Evolutionary conservation across 2,329 filamentous ascomycete genomes (phyloP).

Genomic region (Colletotrichum cereale): DNA sequence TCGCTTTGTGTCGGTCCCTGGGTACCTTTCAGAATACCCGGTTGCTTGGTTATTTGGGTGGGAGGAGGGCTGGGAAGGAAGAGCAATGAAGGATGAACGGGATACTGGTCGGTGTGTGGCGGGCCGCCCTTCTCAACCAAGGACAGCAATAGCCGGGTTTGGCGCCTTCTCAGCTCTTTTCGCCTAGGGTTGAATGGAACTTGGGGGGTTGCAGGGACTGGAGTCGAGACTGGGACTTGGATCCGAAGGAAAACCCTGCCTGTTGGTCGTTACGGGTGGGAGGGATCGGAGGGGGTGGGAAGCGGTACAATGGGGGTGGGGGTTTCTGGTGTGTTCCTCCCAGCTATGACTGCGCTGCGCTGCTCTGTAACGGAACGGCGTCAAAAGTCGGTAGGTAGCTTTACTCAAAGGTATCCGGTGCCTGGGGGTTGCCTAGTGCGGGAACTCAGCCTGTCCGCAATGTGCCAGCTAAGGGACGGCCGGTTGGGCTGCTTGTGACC

Average conservation of each 20-base stretch:
- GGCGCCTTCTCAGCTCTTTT: constrained; percentile 31
- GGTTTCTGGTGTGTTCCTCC: constrained; percentile 7
- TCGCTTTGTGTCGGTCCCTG: neutral
- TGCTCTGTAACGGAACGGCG: constrained; percentile 14
- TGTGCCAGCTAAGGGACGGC: neutral
- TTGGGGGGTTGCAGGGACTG: constrained; percentile 8
- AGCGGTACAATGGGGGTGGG: constrained; percentile 17
- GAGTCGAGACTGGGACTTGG: constrained; percentile 9
- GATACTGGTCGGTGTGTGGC: constrained; percentile 11
- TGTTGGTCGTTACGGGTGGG: constrained; percentile 17
- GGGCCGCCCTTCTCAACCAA: constrained; percentile 14
- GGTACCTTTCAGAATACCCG: neutral
- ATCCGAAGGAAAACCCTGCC: constrained; percentile 25
- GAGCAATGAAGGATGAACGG: neutral
- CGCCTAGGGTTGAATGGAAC: neutral
- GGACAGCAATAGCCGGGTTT: constrained; percentile 22
- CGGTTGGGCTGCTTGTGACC: neutral
- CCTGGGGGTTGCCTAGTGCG: neutral
- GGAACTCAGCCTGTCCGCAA: neutral
- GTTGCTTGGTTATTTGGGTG: neutral
- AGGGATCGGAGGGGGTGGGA: constrained; percentile 23
- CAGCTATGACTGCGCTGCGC: neutral
- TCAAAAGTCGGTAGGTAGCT: constrained; percentile 9
- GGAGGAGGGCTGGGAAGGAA: constrained; percentile 2
- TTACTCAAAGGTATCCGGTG: neutral